Conservation (phyloP, 306 rosid genomes). For the Pterocarpus santalinus region DNA sequence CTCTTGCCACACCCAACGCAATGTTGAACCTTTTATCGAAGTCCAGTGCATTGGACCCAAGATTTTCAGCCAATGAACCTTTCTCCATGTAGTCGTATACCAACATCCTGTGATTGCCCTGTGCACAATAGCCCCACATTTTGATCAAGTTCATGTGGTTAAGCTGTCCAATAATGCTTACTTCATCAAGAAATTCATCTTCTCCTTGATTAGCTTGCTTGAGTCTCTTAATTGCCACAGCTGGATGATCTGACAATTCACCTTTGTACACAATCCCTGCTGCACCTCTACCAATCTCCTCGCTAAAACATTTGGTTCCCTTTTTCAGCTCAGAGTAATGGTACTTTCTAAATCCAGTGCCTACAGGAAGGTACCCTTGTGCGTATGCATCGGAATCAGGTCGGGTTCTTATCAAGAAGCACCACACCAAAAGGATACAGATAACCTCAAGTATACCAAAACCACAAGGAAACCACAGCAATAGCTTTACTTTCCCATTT, state of each 20-base stretch:
- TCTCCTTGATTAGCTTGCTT: constrained; percentile 51
- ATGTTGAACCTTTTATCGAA: constrained; percentile 49
- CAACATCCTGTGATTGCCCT: constrained; percentile 56
- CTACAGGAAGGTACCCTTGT: constrained; percentile 44
- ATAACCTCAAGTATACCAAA: constrained; percentile 51
- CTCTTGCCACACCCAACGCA: constrained; percentile 61
- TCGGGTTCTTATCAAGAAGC: constrained; percentile 19
- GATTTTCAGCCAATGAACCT: constrained; percentile 53
- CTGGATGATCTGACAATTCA: constrained; percentile 40
- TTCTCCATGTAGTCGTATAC: constrained; percentile 58
- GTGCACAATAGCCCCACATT: constrained; percentile 63
- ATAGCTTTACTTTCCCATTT: constrained; percentile 29
- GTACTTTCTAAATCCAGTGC: constrained; percentile 51
- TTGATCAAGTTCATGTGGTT: constrained; percentile 64
- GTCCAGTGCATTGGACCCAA: constrained; percentile 40
- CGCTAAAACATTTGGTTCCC: constrained; percentile 45
- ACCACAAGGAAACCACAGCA: constrained; percentile 44
- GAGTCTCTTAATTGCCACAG: constrained; percentile 56
- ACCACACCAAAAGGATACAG: constrained; percentile 43
- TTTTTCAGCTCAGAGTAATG: constrained; percentile 50
- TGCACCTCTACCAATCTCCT: constrained; percentile 63
- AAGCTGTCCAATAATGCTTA: constrained; percentile 53
- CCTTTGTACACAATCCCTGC: constrained; percentile 60
- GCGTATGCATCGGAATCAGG: not conserved
- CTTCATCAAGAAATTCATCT: constrained; percentile 61